A percentile compares a stretch with the other conserved stretches of the same genome.
Conservation (phyloP, 371 early-diverging fungal genomes). For the Syncephalis fuscata region DNA sequence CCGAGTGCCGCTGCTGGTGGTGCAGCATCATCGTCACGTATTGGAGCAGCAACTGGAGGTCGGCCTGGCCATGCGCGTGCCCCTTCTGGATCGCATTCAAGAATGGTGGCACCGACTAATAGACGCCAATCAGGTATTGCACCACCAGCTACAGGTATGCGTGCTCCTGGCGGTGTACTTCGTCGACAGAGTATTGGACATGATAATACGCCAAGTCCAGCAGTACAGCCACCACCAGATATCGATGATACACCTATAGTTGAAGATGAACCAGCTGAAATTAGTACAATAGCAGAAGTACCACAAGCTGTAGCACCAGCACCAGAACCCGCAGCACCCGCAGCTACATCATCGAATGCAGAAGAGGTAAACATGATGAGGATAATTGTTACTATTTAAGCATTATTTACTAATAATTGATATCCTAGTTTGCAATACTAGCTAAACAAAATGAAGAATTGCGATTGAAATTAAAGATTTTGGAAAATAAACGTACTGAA, state of each 20-base stretch:
- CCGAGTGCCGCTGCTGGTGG: too few species aligned
- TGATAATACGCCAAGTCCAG: background rate
- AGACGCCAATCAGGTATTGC: too few species aligned
- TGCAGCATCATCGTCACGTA: too few species aligned
- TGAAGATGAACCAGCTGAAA: background rate
- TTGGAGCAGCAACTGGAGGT: too few species aligned
- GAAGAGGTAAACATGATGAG: constrained; percentile 1
- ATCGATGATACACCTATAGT: background rate
- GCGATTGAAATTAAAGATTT: constrained; percentile 52
- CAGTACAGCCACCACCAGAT: background rate
- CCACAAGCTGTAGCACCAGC: background rate
- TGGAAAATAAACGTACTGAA: constrained; percentile 68
- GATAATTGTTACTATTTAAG: too few species aligned
- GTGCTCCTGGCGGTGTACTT: background rate
- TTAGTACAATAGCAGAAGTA: background rate
- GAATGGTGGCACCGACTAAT: too few species aligned
- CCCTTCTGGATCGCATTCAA: too few species aligned
- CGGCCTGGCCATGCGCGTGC: too few species aligned
- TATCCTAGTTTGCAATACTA: constrained; percentile 17
- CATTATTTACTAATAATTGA: background rate
- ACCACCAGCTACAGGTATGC: background rate
- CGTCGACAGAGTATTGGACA: background rate
- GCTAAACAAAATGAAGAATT: constrained; percentile 67
- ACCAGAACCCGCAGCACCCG: background rate
- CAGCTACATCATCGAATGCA: background rate